Base-by-base conservation (phyloP, 257 asterid genomes). In the Fraxinus excelsior region DNA sequence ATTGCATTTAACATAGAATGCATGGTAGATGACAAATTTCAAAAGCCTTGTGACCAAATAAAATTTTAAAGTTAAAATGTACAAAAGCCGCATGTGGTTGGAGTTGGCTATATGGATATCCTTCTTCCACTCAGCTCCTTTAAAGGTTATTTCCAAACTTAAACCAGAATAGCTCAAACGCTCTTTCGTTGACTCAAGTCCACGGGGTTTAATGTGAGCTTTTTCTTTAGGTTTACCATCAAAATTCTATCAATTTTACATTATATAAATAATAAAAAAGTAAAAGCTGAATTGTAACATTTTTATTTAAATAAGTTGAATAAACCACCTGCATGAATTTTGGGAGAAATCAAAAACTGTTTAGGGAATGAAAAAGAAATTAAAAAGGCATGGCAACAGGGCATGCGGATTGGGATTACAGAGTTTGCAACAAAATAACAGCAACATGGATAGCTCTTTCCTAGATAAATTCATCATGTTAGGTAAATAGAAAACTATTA, bases 111-210 rank as follows among this genome's bases (percentile, higher is more conserved):
- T 26, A 71, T 2, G 3, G 4, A 71, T 42, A 42, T 10, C 46
- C 13, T 40, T 40, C 46, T 23, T 46, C 28, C 23, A 62, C 81
- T 72, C 38, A 44, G 53, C 49, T 18, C 58, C 6, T 21, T 74
- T 73, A 79, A 12, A 23, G 49, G 74, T 70, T 13, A 76, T 74
- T 74, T 64, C 71, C 26, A 34, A 64, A 73, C 73, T 58, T 51
- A 72, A 65, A 74, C 72, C 74, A 14, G 19, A 34, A 11, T 25
- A 44, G 67, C 70, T 62, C 69, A 4, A 76, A 53, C 19, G 68
- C 53, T 62, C 49, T 16, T 8, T 23, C n/a, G 46, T 53, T 34
- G 18, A 76, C 79, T 70, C 18, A 67, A 60, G 70, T 67, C 73
- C 64, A 23, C 14, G 67, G 67, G 23, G 42, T 26, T 56, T 72